Percentiles rank a stretch among this genome's conserved stretches.
Conservation (phyloP, 192 early-diverging fungal species). For the Gryganskiella cystojenkinii region DNA sequence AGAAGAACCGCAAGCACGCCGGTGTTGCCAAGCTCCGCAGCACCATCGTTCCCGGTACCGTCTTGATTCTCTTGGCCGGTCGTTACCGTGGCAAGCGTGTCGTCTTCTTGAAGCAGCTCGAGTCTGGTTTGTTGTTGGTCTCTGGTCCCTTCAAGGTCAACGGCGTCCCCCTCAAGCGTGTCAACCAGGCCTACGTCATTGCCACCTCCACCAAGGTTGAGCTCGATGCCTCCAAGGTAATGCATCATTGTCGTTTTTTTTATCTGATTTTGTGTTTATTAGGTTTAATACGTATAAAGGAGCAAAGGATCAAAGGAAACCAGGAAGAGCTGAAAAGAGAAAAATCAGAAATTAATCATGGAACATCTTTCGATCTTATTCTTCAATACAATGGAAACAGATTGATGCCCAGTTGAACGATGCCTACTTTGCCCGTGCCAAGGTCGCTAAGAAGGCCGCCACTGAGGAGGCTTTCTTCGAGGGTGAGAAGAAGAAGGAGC, state of each 20-base stretch:
- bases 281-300: too few species aligned
- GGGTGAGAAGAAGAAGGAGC: slow-evolving; percentile 79
- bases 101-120: slow-evolving; percentile 97
- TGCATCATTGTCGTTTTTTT: not conserved
- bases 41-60: slow-evolving; percentile 97
- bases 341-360: not conserved
- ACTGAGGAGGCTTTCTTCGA: slow-evolving; percentile 94
- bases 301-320: not conserved
- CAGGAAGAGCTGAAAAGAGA: not conserved
- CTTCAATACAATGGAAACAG: slow-evolving; percentile 12
- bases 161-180: slow-evolving; percentile 97
- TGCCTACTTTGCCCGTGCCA: slow-evolving; percentile 91
- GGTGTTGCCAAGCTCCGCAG: slow-evolving; percentile 81
- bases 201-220: slow-evolving; percentile 99
- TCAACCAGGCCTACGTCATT: slow-evolving; percentile 99
- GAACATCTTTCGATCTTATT: slow-evolving; percentile 25
- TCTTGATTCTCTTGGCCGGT: slow-evolving; percentile 93
- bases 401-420: slow-evolving; percentile 90
- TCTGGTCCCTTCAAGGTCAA: slow-evolving; percentile 99
- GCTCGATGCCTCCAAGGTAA: slow-evolving; percentile 76
- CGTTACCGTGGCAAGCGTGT: slow-evolving; percentile 99
- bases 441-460: slow-evolving; percentile 77
- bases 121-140: slow-evolving; percentile 94
- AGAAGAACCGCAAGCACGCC: slow-evolving; percentile 82
- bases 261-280: too few species aligned